Evolutionary conservation across 176 grass and related monocot genomes (phyloP), one percentile per base, ranked within the genome.

Genomic region (Saccharum officinarum): DNA sequence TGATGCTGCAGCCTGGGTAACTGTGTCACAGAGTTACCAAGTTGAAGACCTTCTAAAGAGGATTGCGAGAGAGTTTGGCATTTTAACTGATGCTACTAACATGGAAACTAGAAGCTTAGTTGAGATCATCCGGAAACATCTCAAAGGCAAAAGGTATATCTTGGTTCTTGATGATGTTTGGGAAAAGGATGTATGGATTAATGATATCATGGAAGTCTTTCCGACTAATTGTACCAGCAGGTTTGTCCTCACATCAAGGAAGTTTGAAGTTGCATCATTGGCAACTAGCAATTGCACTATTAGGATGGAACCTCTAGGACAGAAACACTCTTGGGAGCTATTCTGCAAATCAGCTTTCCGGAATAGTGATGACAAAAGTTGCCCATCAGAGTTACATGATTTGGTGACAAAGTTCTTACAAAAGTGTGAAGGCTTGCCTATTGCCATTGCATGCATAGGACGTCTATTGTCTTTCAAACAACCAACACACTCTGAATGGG

Each of bases 391-490:
- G 3, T 49, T 85, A 16, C 0, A 1, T 0, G 4, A 33, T 50
- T 69, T 65, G 13, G 74, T 34, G 0, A 28, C 1, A 1, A 61
- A 38, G 9, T 77, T 85, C 2, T 15, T 61, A 12, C 6, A 71
- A 12, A 85, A 44, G 40, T 85, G 75, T 37, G 8, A 60, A 22
- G 83, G 75, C 2, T 50, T 85, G 30, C 83, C 83, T 23, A 73
- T 84, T 59, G 82, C 80, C 0, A 82, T 82, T 30, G 37, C 42
- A 18, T 74, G 41, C 44, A 31, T 74, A 3, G 71, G 71, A 1
- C 39, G 44, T 2, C 17, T 74, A 15, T 2, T 74, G 23, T 74
- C 13, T 10, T 74, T 11, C 44, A 74, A 74, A 31, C 13, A 4
- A 1, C 12, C 23, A 31, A 74, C 10, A 9, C 4, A 50, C 12